phyloP scores from a whole-genome alignment of 31 red algal genomes.

The Odonthalia washingtoniensis region DNA sequence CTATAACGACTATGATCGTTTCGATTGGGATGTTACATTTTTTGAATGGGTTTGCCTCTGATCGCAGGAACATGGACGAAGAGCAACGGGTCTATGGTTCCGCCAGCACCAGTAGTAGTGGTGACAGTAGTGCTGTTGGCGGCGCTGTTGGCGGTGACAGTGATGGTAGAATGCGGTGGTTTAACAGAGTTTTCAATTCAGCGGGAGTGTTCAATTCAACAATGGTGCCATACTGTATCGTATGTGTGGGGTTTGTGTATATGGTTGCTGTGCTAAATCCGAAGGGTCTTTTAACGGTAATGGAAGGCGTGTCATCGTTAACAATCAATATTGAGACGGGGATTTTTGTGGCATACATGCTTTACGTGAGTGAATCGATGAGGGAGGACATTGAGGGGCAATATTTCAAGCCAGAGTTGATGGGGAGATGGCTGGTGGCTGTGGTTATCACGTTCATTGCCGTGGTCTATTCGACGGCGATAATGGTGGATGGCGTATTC shows the following conservation, averaged over 20 bases:
- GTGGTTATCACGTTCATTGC: conserved; percentile 32
- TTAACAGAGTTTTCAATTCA: too few species aligned
- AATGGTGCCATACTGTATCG: neutral
- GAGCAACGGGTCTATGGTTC: too few species aligned
- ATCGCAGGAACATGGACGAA: too few species aligned
- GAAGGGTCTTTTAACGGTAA: conserved; percentile 50
- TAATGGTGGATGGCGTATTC: conserved; percentile 54
- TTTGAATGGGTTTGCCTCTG: conserved; percentile 45
- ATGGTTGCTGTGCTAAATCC: conserved; percentile 57
- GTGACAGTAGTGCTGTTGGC: neutral
- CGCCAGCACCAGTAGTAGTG: too few species aligned
- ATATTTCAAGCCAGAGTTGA: conserved; percentile 23
- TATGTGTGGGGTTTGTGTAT: conserved; percentile 46
- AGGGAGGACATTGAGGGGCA: neutral
- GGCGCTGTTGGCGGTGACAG: too few species aligned
- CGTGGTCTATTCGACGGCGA: conserved; percentile 33
- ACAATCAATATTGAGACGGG: conserved; percentile 66
- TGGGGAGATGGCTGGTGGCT: neutral
- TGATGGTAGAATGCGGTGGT: too few species aligned
- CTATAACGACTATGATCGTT: conserved; percentile 86
- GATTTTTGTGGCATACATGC: conserved; percentile 60
- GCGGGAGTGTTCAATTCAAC: neutral
- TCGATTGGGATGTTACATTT: conserved; percentile 76
- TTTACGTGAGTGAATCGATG: conserved; percentile 44
- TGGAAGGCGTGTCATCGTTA: conserved; percentile 64